A percentile compares a stretch with the other conserved stretches of the same genome.
These are phyloP conservation scores for Quaeritorhiza haematococci DNA, from an alignment of 371 early-diverging fungal species.

Conservation along the genomic window DNA sequence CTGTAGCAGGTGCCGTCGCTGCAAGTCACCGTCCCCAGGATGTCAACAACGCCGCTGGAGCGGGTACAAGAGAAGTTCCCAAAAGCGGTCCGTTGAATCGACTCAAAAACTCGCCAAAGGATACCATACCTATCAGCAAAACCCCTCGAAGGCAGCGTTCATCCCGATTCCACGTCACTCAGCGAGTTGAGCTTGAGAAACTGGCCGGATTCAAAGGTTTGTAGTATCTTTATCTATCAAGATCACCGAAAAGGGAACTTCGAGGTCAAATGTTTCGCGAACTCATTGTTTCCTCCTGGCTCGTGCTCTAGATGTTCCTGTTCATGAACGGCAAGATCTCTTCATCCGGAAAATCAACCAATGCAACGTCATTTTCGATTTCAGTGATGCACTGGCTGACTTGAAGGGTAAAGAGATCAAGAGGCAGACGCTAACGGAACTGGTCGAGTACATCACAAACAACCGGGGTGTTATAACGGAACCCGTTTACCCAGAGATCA, in stretches of 20 bases:
- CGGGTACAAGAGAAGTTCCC: conserved; percentile 49
- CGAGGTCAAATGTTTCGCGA: neutral
- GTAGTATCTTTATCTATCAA: too few species aligned
- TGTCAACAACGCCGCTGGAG: neutral
- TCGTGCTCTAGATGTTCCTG: conserved; percentile 56
- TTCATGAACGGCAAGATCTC: conserved; percentile 67
- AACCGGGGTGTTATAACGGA: conserved; percentile 81
- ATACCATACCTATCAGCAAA: conserved; percentile 72
- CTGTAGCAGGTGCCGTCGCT: too few species aligned
- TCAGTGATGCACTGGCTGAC: conserved; percentile 79
- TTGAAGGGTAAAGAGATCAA: conserved; percentile 92
- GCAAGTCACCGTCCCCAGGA: neutral
- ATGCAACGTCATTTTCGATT: conserved; percentile 89
- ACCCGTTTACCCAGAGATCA: conserved; percentile 78
- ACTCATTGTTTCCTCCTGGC: neutral
- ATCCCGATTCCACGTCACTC: conserved; percentile 75
- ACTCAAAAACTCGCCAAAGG: conserved; percentile 77
- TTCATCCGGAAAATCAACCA: conserved; percentile 83
- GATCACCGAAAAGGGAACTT: too few species aligned
- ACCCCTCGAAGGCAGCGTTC: conserved; percentile 78
- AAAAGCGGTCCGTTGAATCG: conserved; percentile 73
- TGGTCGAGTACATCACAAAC: conserved; percentile 85
- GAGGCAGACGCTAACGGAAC: conserved; percentile 78
- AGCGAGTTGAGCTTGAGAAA: conserved; percentile 72
- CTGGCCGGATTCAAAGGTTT: conserved; percentile 71